Evolutionary conservation across 805 yeast genomes (phyloP), one percentile per base, ranked within the genome.

Genomic region (Candida pseudoglaebosa): DNA sequence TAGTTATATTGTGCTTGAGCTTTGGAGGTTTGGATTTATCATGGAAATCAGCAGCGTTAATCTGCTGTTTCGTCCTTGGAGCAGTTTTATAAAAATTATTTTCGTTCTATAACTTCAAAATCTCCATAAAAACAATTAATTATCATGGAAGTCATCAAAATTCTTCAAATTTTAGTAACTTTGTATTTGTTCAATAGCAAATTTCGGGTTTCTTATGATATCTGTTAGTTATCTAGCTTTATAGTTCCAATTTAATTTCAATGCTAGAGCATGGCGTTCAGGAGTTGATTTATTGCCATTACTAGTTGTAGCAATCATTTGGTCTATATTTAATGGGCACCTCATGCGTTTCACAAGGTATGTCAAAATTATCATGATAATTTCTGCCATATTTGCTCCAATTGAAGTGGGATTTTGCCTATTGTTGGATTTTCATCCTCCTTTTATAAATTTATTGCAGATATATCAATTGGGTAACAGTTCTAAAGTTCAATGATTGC

Each of bases 41-140:
- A 1, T 81, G 86, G 86, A 51, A 58, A 2, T 71, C 81, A 0
- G 74, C 75, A n/a, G 68, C 75, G 3, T 74, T 77, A 3, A 70
- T 80, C 5, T 46, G 57, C 8, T 71, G 72, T 37, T 67, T 80
- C 37, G 56, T 73, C 6, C 28, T 78, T 24, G 80, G 82, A 6
- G 67, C 69, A 1, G 12, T 67, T 1, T 40, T 69, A 2, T 28
- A 66, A 4, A 43, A 62, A 7, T 44, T 40, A 0, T 75, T 76
- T 34, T 44, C 54, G 15, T 39, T 61, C 22, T 73, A 69, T 61
- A 72, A 71, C 45, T 71, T 70, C 47, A 44, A 36, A n/a, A 50
- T 52, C 29, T 67, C 80, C 0, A 56, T 54, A n/a, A 16, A 53
- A 61, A n/a, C 81, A 81, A 3, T 60, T 77, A 35, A 61, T 78